These are phyloP conservation scores for Ramalina intermedia DNA, from an alignment of 495 filamentous ascomycete genomes.

Conservation along the genomic window DNA sequence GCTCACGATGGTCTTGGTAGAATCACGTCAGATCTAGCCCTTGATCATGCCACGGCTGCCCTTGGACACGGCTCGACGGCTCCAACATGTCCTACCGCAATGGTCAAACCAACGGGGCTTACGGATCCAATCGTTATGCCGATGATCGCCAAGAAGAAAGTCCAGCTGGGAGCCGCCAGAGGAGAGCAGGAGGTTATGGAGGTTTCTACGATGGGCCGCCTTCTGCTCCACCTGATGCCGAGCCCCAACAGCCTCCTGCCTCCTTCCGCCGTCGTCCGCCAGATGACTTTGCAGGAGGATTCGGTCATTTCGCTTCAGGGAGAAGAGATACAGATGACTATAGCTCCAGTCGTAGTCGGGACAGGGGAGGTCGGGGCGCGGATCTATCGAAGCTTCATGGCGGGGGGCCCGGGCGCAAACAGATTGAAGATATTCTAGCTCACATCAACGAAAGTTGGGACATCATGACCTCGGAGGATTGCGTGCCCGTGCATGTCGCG, in stretches of 20 bases:
- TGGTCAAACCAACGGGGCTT: conserved; percentile 13
- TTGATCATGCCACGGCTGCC: not conserved
- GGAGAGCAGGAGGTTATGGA: conserved; percentile 28
- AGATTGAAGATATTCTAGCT: conserved; percentile 41
- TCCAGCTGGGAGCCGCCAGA: conserved; percentile 10
- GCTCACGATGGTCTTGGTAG: not conserved
- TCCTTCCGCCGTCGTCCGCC: conserved; percentile 6
- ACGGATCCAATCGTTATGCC: conserved; percentile 9
- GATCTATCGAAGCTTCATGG: conserved; percentile 16
- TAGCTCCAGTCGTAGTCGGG: conserved; percentile 17
- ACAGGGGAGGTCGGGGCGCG: conserved; percentile 9
- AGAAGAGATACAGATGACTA: conserved; percentile 16
- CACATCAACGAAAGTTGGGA: conserved; percentile 81
- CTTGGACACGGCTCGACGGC: not conserved
- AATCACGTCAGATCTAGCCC: not conserved
- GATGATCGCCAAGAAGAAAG: conserved; percentile 5
- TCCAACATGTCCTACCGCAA: conserved; percentile 15
- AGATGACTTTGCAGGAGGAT: conserved; percentile 5
- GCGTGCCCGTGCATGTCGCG: conserved; percentile 82
- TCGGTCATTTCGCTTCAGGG: conserved; percentile 9
- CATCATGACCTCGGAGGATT: conserved; percentile 74
- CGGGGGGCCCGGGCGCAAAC: conserved; percentile 19
- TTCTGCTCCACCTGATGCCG: conserved; percentile 18
- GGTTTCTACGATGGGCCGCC: conserved; percentile 17
- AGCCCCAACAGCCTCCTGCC: conserved; percentile 5